Evolutionary conservation across 345 rosid genomes (phyloP), one percentile per base, ranked within the genome.

Genomic region (Acer yangbiense): DNA sequence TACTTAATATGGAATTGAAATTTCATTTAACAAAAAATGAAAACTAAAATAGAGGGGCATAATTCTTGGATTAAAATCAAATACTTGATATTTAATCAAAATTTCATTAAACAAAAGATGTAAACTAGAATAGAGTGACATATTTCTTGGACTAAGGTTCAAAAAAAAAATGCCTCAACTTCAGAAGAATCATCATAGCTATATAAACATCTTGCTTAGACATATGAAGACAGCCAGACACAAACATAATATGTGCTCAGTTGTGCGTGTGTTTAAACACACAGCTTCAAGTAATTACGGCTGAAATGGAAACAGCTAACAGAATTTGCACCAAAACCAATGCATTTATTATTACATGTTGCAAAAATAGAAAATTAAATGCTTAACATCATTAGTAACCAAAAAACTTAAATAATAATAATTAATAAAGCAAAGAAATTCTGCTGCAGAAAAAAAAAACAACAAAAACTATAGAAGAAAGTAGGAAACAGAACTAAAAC

Each of bases 11-110:
- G 21, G 21, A 39, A 10, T 29, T 8, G 35, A 54, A 55, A 16
- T 29, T 20, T 21, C 52, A 72, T 61, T 61, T 35, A 70, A 9
- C 6, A 16, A 52, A 17, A 20, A 4, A 50, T 0, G 9, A 8
- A 43, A 61, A 21, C 18, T 72, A 11, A 4, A 11, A 48, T 48
- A 48, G 54, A 10, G 17, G 3, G 16, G 12, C 16, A 13, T 50
- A 13, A 13, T 50, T 50, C 54, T 48, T 12, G 17, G 65, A 75
- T 77, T 72, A 74, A 29, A 63, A 68, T 72, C 52, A 69, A 81
- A 48, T 17, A 65, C 52, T 27, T 61, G 18, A 61, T 21, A 39
- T 39, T 2, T 12, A 41, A 18, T 54, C 10, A 55, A 52, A 54
- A 32, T 10, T 23, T 23, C 39, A 72, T 23, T 16, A 65, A 70